Conservation (phyloP, 2,329 filamentous ascomycete genomes). For the Sclerotinia subarctica region DNA sequence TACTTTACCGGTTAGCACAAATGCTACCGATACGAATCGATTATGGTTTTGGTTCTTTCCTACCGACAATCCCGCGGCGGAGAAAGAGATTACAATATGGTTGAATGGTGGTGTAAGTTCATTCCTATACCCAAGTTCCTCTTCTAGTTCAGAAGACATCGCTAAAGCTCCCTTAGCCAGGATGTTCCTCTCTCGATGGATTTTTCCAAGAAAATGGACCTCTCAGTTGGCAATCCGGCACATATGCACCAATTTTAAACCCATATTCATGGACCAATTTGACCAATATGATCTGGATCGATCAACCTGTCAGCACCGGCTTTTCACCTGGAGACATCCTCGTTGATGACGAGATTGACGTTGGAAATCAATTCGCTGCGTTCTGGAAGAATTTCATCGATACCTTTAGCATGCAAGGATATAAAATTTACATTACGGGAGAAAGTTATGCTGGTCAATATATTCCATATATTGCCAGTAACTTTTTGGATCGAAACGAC, state of each 20-base stretch:
- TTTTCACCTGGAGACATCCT: slow-evolving; percentile 54
- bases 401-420: slow-evolving; percentile 53
- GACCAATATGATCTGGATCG: slow-evolving; percentile 35
- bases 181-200: slow-evolving; percentile 91
- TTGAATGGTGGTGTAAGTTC: slow-evolving; percentile 70
- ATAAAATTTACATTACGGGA: slow-evolving; percentile 62
- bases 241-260: slow-evolving; percentile 32
- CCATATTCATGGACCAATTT: slow-evolving; percentile 35
- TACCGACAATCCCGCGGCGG: slow-evolving; percentile 46
- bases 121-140: slow-evolving; percentile 44
- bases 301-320: slow-evolving; percentile 42
- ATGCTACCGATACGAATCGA: slow-evolving; percentile 44
- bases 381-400: slow-evolving; percentile 63
- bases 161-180: slow-evolving; percentile 44
- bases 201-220: slow-evolving; percentile 61
- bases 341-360: slow-evolving; percentile 51
- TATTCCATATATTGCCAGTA: slow-evolving; percentile 48
- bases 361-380: slow-evolving; percentile 54
- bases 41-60: slow-evolving; percentile 58
- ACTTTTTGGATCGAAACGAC: slow-evolving; percentile 49
- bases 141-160: background rate
- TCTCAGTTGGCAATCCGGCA: slow-evolving; percentile 35
- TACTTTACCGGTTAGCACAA: slow-evolving; percentile 52
- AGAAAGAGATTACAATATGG: slow-evolving; percentile 63
- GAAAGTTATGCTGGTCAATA: slow-evolving; percentile 58